A percentile compares a stretch with the other conserved stretches of the same genome.
Conservation (phyloP, 305 asterid species). For the Nicotiana rustica region DNA sequence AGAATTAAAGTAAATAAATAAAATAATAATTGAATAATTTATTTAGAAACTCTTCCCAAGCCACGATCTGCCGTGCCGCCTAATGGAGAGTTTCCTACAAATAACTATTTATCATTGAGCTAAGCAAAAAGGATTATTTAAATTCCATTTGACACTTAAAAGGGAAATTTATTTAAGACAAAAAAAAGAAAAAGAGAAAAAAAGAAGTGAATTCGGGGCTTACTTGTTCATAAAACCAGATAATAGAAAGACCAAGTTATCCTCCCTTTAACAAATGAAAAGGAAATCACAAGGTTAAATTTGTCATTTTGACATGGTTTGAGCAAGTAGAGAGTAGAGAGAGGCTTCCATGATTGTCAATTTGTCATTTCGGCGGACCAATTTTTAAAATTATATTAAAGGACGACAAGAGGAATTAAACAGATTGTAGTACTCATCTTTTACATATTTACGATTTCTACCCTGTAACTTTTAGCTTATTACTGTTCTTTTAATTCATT, state of each 20-base stretch:
- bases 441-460: neutral
- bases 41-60: neutral
- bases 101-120: neutral
- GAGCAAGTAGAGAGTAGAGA: neutral
- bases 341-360: slow-evolving; percentile 13
- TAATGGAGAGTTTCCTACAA: neutral
- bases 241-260: neutral
- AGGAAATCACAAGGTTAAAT: neutral
- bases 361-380: neutral
- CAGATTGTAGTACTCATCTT: neutral
- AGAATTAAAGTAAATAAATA: neutral
- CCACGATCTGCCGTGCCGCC: neutral
- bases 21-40: too few relatives aligned
- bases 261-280: neutral
- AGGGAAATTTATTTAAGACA: neutral
- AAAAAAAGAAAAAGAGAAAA: too few relatives aligned
- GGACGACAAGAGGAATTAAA: neutral
- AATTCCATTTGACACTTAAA: neutral
- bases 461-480: neutral
- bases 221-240: neutral
- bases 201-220: too few relatives aligned
- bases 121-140: neutral
- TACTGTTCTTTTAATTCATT: too few relatives aligned
- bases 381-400: too few relatives aligned
- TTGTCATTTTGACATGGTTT: slow-evolving; percentile 2